phyloP scores from a whole-genome alignment of 306 rosid genomes.

The Cyamopsis tetragonoloba region DNA sequence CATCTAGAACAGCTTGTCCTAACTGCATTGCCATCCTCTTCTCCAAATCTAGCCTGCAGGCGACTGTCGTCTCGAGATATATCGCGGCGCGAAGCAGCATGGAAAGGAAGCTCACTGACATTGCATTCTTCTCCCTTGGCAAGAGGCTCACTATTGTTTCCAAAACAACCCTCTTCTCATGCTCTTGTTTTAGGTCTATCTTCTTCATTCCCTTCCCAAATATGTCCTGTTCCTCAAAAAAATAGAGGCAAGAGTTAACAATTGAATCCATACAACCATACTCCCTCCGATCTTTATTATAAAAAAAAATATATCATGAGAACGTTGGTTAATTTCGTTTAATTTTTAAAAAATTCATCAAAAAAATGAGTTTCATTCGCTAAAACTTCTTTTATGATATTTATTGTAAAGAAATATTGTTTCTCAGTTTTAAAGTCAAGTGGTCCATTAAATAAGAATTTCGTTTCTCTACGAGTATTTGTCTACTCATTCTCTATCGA shows the following conservation, averaged over 20 bases:
- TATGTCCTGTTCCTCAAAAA: conserved; percentile 48
- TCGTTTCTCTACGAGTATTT: too few species aligned
- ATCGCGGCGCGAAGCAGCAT: conserved; percentile 82
- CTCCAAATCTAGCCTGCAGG: conserved; percentile 95
- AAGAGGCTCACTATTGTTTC: conserved; percentile 89
- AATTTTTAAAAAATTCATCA: too few species aligned
- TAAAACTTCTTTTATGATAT: too few species aligned
- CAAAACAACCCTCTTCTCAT: conserved; percentile 82
- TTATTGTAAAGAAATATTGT: too few species aligned
- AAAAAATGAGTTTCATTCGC: too few species aligned
- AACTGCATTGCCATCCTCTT: conserved; percentile 73
- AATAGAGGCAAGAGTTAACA: not conserved
- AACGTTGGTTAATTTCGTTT: too few species aligned
- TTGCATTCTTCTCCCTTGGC: conserved; percentile 70
- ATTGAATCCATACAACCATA: not conserved
- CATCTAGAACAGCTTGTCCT: conserved; percentile 78
- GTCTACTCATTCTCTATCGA: too few species aligned
- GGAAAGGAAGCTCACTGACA: conserved; percentile 92
- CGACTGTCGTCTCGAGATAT: conserved; percentile 84
- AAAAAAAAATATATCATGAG: too few species aligned
- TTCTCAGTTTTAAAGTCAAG: too few species aligned
- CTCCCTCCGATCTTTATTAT: too few species aligned
- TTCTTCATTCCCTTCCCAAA: conserved; percentile 82
- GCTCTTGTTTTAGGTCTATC: conserved; percentile 67
- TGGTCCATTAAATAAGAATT: too few species aligned